Evolutionary conservation across 129 eudicot species (phyloP).

Genomic region (Pulicaria dysenterica): DNA sequence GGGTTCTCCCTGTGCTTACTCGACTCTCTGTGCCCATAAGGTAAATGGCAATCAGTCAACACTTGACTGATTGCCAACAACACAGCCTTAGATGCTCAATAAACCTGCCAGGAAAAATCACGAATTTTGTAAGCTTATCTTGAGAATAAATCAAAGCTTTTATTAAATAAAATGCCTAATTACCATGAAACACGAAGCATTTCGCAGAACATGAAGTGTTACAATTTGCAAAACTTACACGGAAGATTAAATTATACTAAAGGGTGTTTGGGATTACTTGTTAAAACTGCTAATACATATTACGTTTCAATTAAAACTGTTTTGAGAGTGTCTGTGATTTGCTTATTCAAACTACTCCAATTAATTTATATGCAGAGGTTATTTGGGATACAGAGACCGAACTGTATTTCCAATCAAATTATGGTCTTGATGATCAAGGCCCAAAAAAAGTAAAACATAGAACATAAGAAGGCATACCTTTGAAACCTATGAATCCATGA

Average conservation of each 20-base stretch:
- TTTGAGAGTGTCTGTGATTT: no score
- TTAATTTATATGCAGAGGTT: no score
- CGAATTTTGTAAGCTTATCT: not conserved
- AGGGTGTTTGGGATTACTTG: no score
- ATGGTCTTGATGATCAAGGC: no score
- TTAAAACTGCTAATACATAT: no score
- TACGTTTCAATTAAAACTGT: no score
- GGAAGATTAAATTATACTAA: not conserved
- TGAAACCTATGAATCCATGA: no score
- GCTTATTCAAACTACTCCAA: no score
- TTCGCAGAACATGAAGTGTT: conserved; percentile 7
- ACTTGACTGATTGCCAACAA: conserved; percentile 71
- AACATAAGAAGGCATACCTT: no score
- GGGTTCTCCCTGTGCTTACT: conserved; percentile 46
- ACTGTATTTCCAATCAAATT: no score
- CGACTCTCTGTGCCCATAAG: conserved; percentile 69
- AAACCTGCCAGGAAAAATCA: conserved; percentile 20
- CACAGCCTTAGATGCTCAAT: conserved; percentile 17
- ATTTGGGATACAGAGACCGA: no score
- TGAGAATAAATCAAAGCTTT: not conserved
- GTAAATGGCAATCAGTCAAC: conserved; percentile 62
- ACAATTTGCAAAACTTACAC: not conserved
- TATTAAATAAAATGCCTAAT: not conserved
- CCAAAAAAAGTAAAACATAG: no score
- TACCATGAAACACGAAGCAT: conserved; percentile 2